Evolutionary conservation across 2,329 filamentous ascomycete species (phyloP).

Genomic region (Exophiala lecanii-corni): DNA sequence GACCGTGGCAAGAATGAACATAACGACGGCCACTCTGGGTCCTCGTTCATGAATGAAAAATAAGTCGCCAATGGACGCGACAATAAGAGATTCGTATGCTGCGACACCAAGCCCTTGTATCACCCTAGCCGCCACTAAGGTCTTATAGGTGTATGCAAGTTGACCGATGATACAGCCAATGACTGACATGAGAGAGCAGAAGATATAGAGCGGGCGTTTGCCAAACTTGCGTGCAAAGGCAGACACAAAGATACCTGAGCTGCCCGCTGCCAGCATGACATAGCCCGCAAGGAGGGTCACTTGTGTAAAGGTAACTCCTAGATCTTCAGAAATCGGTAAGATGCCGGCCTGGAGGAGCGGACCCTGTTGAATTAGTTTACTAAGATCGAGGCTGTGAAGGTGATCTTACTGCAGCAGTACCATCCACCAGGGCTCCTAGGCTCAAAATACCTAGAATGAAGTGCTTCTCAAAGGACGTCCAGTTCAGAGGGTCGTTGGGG

Average conservation of each 20-base stretch:
- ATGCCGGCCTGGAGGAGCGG: constrained; percentile 33
- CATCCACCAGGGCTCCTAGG: background rate
- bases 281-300: background rate
- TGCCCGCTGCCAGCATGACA: background rate
- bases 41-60: constrained; percentile 45
- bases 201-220: constrained; percentile 20
- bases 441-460: background rate
- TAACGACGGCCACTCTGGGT: constrained; percentile 35
- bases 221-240: constrained; percentile 20
- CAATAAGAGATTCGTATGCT: constrained; percentile 38
- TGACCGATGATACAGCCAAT: constrained; percentile 17
- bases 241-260: background rate
- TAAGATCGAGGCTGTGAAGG: background rate
- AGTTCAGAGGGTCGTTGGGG: constrained; percentile 30
- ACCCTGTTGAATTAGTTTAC: background rate
- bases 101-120: constrained; percentile 32
- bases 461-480: constrained; percentile 14
- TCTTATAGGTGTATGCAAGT: constrained; percentile 9
- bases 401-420: background rate
- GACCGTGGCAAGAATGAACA: constrained; percentile 42
- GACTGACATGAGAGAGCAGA: constrained; percentile 11
- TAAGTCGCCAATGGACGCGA: constrained; percentile 39
- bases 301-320: constrained; percentile 1
- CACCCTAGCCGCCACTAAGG: constrained; percentile 18
- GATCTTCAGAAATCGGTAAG: constrained; percentile 32